Evolutionary conservation across 73 alveolate genomes (phyloP).

Genomic region (Paramecium primaurelia): DNA sequence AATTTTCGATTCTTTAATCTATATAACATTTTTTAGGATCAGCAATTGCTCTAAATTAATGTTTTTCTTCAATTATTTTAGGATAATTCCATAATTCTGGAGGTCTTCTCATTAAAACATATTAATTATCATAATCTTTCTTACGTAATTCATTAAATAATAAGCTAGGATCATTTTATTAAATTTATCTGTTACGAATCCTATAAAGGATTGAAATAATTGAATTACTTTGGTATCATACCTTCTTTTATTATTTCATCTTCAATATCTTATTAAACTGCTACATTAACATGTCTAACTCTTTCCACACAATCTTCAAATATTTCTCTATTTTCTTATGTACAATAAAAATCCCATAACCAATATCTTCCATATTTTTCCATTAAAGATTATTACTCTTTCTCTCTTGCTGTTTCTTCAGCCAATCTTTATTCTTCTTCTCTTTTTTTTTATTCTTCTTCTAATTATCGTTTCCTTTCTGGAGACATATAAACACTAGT

Average conservation of each 20-base stretch:
- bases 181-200: not conserved
- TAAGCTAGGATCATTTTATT: constrained; percentile 44
- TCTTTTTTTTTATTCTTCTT: constrained; percentile 11
- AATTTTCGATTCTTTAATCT: constrained; percentile 53
- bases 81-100: constrained; percentile 65
- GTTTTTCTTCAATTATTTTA: constrained; percentile 40
- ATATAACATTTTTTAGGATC: constrained; percentile 60
- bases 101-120: constrained; percentile 50
- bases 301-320: too few species aligned
- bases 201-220: not conserved
- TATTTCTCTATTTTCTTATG: too few species aligned
- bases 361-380: too few species aligned
- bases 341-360: too few species aligned
- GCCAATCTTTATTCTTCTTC: constrained; percentile 25
- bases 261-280: not conserved
- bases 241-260: constrained; percentile 32
- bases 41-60: constrained; percentile 59
- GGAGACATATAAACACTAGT: constrained; percentile 1
- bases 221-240: constrained; percentile 28
- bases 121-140: constrained; percentile 33
- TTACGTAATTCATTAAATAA: constrained; percentile 47
- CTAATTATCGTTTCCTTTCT: not conserved
- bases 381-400: too few species aligned
- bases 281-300: too few species aligned
- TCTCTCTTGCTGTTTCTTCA: too few species aligned